A percentile compares a stretch with the other conserved stretches of the same genome.
Conservation (phyloP, 441 rosid genomes). For the Manihot esculenta region DNA sequence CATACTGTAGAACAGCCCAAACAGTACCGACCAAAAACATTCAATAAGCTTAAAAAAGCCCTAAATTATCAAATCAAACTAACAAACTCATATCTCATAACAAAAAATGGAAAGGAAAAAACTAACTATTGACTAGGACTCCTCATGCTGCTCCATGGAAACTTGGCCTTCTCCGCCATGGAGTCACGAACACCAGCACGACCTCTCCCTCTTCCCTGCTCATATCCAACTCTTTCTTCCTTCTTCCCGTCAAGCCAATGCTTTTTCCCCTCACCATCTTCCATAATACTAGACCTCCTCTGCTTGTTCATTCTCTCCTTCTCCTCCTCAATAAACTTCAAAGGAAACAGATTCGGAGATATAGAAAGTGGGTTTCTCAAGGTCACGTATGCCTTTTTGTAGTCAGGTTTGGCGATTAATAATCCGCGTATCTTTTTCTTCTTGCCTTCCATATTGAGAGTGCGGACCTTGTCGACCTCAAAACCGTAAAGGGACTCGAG, state of each 20-base stretch:
- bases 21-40: neutral
- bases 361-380: slow-evolving; percentile 58
- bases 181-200: slow-evolving; percentile 28
- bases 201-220: slow-evolving; percentile 19
- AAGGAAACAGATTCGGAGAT: slow-evolving; percentile 64
- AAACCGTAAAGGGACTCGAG: slow-evolving; percentile 85
- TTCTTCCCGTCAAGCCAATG: slow-evolving; percentile 76
- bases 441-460: slow-evolving; percentile 90
- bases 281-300: slow-evolving; percentile 53
- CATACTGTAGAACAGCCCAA: neutral
- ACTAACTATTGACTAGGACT: slow-evolving; percentile 30
- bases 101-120: neutral
- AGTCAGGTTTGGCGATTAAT: slow-evolving; percentile 74
- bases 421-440: slow-evolving; percentile 82
- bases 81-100: neutral
- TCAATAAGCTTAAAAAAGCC: neutral
- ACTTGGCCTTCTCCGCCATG: slow-evolving; percentile 39
- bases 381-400: slow-evolving; percentile 83
- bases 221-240: slow-evolving; percentile 26
- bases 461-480: slow-evolving; percentile 70
- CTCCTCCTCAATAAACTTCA: slow-evolving; percentile 56
- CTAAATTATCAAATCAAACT: slow-evolving; percentile 4
- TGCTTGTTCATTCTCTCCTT: slow-evolving; percentile 54
- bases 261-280: slow-evolving; percentile 58
- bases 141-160: slow-evolving; percentile 84